These are phyloP conservation scores for Hyparrhenia diplandra DNA, from an alignment of 176 grass and related monocot genomes.

Conservation along the genomic window DNA sequence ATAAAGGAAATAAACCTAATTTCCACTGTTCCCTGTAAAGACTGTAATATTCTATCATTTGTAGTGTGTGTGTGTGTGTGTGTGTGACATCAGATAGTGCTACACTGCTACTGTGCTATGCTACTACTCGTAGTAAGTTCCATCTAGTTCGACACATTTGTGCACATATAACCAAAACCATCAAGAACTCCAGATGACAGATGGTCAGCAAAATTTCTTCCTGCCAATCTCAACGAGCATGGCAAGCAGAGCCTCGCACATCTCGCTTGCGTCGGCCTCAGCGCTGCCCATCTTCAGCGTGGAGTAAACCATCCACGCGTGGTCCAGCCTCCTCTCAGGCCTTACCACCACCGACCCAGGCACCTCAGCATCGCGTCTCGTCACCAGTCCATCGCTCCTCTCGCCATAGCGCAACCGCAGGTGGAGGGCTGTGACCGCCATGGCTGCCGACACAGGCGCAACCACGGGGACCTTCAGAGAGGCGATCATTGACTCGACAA, in stretches of 20 bases:
- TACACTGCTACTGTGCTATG: too few relatives aligned
- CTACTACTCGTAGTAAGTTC: not conserved
- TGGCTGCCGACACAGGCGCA: conserved; percentile 59
- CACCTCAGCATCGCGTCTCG: conserved; percentile 67
- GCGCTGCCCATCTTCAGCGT: conserved; percentile 32
- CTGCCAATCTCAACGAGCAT: conserved; percentile 74
- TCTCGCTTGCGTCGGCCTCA: conserved; percentile 69
- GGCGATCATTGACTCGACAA: conserved; percentile 12
- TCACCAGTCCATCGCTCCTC: conserved; percentile 73
- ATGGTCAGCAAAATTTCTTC: conserved; percentile 3
- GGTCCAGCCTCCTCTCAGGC: conserved; percentile 69
- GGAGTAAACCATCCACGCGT: conserved; percentile 86
- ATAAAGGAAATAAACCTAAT: not conserved
- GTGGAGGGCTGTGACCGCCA: conserved; percentile 65
- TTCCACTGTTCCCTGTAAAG: not conserved
- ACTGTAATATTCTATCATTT: not conserved
- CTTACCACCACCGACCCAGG: conserved; percentile 80
- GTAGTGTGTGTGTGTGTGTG: not conserved
- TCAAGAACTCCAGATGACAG: not conserved
- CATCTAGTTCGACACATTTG: not conserved
- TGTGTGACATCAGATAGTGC: not conserved
- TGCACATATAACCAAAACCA: not conserved
- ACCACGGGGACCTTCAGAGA: conserved; percentile 62
- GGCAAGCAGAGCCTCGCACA: conserved; percentile 71
- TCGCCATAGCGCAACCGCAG: conserved; percentile 65